Evolutionary conservation across 345 rosid species (phyloP).

Genomic region (Eucalyptus coolabah): DNA sequence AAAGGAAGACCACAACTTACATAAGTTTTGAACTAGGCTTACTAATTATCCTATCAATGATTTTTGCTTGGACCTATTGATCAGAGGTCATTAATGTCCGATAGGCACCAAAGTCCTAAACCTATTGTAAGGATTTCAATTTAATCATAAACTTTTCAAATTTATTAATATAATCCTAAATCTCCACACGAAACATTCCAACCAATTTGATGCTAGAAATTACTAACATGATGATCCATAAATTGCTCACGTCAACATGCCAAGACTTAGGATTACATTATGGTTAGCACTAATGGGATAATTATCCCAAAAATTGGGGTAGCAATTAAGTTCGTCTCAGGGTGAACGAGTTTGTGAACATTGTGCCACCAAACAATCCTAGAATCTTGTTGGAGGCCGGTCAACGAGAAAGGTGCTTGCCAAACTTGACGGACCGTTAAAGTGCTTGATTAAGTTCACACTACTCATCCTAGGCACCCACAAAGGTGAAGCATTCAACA

Average conservation of each 20-base stretch:
- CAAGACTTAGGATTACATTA: not conserved
- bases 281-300: not conserved
- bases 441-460: not conserved
- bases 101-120: not conserved
- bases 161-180: not conserved
- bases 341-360: not conserved
- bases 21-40: not conserved
- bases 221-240: fast-evolving
- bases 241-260: not conserved
- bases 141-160: not conserved
- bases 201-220: not conserved
- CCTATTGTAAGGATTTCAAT: not conserved
- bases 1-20: not conserved
- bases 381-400: not conserved
- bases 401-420: not conserved
- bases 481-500: not conserved
- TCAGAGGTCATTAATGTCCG: not conserved
- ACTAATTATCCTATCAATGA: not conserved
- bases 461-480: not conserved
- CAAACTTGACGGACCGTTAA: not conserved
- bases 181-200: not conserved
- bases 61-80: not conserved
- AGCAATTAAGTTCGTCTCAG: not conserved
- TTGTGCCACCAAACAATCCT: not conserved
- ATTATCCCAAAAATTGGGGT: not conserved